Percentiles rank a stretch among this genome's conserved stretches.
Evolutionary conservation across 148 eudicot species (phyloP).

Genomic region (Camellia lanceoleosa): DNA sequence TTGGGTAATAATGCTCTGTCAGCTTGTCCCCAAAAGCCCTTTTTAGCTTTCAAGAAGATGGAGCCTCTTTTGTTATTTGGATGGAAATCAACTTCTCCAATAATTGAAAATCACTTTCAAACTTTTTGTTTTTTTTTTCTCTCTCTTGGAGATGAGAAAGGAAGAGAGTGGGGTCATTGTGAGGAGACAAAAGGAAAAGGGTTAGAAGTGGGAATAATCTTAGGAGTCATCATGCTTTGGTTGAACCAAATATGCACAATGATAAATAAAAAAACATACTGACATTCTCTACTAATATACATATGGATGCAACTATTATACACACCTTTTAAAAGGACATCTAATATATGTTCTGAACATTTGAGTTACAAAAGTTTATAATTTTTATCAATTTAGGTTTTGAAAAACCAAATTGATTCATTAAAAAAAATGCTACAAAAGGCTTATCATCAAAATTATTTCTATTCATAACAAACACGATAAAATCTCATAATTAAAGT

Average conservation of each 20-base stretch:
- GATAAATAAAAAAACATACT: slow-evolving; percentile 10
- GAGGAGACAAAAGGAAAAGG: slow-evolving; percentile 34
- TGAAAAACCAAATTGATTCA: no score
- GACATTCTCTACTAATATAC: slow-evolving; percentile 36
- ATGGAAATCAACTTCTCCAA: neutral
- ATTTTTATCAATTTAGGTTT: no score
- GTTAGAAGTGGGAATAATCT: slow-evolving; percentile 40
- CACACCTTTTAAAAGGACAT: neutral
- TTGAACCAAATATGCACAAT: slow-evolving; percentile 7
- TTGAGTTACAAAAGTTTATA: no score
- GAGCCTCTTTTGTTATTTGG: slow-evolving; percentile 16
- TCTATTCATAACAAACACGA: no score
- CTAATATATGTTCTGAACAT: neutral
- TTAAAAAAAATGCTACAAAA: no score
- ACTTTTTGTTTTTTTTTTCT: neutral
- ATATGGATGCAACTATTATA: neutral
- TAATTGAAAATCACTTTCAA: slow-evolving; percentile 9
- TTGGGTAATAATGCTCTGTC: slow-evolving; percentile 32
- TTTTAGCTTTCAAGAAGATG: slow-evolving; percentile 18
- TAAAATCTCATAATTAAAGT: no score
- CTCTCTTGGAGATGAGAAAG: slow-evolving; percentile 5
- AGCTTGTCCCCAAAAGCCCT: slow-evolving; percentile 41
- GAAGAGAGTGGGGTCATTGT: slow-evolving; percentile 3
- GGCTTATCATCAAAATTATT: no score
- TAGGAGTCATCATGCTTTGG: slow-evolving; percentile 23